phyloP scores from a whole-genome alignment of 768 basidiomycete species.

The Tylopilus felleus region DNA sequence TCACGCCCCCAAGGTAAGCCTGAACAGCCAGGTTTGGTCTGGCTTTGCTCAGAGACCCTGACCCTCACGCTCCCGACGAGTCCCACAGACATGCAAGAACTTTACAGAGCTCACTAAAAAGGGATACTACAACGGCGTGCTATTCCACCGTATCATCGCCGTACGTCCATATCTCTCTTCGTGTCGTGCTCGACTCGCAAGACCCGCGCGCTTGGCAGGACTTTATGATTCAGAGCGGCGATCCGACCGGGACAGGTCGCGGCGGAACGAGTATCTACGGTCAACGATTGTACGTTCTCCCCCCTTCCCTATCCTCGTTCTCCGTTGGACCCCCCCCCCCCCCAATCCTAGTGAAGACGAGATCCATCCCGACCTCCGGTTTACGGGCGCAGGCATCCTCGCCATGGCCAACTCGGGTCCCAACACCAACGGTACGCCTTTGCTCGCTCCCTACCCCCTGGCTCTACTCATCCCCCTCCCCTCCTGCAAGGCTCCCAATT shows the following conservation, averaged over 20 bases:
- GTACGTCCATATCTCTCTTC: constrained; percentile 34
- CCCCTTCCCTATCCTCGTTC: neutral
- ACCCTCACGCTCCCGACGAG: constrained; percentile 4
- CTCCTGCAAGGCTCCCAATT: constrained; percentile 86
- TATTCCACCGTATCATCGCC: constrained; percentile 90
- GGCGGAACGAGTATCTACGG: constrained; percentile 90
- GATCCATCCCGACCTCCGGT: constrained; percentile 84
- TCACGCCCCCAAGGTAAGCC: constrained; percentile 71
- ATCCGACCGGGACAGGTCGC: constrained; percentile 93
- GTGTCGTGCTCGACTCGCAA: no score
- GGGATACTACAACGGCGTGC: constrained; percentile 87
- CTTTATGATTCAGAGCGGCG: constrained; percentile 96
- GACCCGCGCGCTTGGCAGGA: constrained; percentile 46
- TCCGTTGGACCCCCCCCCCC: no score
- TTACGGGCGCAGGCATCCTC: constrained; percentile 94
- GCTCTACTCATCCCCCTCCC: no score
- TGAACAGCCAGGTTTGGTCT: no score
- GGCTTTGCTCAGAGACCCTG: neutral
- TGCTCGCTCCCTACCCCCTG: neutral
- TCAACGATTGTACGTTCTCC: constrained; percentile 69
- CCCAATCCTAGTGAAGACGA: constrained; percentile 74
- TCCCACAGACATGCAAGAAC: constrained; percentile 84
- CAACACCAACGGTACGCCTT: constrained; percentile 80
- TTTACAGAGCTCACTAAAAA: constrained; percentile 87
- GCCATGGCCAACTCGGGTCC: constrained; percentile 98